A percentile compares a stretch with the other conserved stretches of the same genome.
These are phyloP conservation scores for Kodamaea neixiangensis DNA, from an alignment of 805 yeast species.

Conservation along the genomic window DNA sequence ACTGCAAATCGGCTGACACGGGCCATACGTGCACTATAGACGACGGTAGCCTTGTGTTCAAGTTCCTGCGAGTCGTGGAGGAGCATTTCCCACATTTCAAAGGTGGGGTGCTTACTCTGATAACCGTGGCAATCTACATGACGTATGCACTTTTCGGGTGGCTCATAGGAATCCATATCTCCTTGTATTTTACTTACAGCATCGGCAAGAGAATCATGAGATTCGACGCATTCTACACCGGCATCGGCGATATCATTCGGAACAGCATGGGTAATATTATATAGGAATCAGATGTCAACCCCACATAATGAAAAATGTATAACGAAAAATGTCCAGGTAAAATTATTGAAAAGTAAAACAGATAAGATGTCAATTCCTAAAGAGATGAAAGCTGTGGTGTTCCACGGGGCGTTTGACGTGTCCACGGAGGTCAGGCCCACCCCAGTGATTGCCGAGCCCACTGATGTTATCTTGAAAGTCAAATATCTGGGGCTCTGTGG, in stretches of 20 bases:
- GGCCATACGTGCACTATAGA: background rate
- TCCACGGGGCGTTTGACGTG: conserved; percentile 45
- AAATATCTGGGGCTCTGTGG: conserved; percentile 55
- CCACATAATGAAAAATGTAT: background rate
- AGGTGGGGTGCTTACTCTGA: conserved; percentile 9
- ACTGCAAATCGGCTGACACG: background rate
- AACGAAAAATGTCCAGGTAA: background rate
- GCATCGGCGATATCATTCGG: conserved; percentile 3
- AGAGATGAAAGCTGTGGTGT: conserved; percentile 52
- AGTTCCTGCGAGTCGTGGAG: conserved; percentile 7
- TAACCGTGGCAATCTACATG: conserved; percentile 8
- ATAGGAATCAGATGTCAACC: background rate
- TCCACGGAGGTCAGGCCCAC: conserved; percentile 39
- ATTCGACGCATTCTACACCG: conserved; percentile 5
- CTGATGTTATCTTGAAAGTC: conserved; percentile 51
- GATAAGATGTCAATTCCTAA: conserved; percentile 2
- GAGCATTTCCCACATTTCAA: conserved; percentile 2
- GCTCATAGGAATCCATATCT: conserved; percentile 12
- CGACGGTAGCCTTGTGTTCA: conserved; percentile 7
- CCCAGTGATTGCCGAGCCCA: conserved; percentile 38
- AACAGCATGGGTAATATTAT: conserved; percentile 4
- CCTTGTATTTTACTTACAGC: conserved; percentile 9
- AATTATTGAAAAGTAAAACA: background rate
- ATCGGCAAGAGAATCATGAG: background rate
- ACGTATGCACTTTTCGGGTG: conserved; percentile 8